Evolutionary conservation across 106 monocot genomes (phyloP).

Genomic region (Hemerocallis citrina): DNA sequence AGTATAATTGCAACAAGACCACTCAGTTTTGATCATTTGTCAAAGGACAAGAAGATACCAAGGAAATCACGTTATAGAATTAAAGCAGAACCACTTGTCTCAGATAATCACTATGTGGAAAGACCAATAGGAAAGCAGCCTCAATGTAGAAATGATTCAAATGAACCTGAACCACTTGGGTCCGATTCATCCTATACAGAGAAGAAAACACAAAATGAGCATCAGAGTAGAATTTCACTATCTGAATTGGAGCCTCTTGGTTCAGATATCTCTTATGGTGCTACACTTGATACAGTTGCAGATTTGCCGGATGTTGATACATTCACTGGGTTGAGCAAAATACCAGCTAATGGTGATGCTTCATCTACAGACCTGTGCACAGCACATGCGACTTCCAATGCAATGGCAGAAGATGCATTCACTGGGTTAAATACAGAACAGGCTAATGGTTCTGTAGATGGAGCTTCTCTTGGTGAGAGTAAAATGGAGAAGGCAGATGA

Average conservation of each 20-base stretch:
- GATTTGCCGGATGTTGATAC: constrained; percentile 28
- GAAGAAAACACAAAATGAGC: neutral
- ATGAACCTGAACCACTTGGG: neutral
- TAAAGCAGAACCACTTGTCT: neutral
- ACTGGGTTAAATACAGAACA: constrained; percentile 3
- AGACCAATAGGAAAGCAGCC: neutral
- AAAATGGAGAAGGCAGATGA: constrained; percentile 61
- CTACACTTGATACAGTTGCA: constrained; percentile 26
- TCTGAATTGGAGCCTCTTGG: constrained; percentile 13
- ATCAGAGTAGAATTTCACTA: neutral
- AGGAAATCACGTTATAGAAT: neutral
- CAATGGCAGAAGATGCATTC: neutral
- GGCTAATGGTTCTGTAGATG: constrained; percentile 25
- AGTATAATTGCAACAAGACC: neutral
- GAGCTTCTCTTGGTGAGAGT: constrained; percentile 31
- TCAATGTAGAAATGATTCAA: constrained; percentile 3
- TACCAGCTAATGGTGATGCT: too few relatives aligned
- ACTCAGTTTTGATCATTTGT: neutral
- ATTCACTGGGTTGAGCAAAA: constrained; percentile 19
- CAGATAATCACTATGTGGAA: constrained; percentile 1
- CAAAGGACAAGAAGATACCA: constrained; percentile 10
- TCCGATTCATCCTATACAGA: neutral
- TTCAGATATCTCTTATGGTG: constrained; percentile 46
- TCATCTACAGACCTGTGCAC: too few relatives aligned
- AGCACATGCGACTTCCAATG: neutral